Evolutionary conservation across 2,329 filamentous ascomycete genomes (phyloP).

Genomic region (Ophiostoma australiae): DNA sequence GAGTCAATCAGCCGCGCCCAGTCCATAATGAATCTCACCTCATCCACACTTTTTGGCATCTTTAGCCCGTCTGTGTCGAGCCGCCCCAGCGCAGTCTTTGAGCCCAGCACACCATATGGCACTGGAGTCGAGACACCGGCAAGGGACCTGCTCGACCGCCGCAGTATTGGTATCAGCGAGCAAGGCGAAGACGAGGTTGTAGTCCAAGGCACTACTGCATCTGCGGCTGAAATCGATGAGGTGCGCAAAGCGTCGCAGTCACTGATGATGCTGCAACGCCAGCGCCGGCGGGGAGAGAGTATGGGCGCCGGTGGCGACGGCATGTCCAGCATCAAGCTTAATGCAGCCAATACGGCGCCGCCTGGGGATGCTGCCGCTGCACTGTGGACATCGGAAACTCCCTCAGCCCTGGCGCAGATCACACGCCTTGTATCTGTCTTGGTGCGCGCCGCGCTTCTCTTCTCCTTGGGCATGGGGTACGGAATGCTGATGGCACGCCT

Average conservation of each 20-base stretch:
- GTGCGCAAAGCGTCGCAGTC: constrained; percentile 26
- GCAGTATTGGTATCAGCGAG: background rate
- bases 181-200: background rate
- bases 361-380: constrained; percentile 25
- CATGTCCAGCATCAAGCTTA: constrained; percentile 7
- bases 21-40: constrained; percentile 80
- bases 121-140: constrained; percentile 68
- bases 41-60: constrained; percentile 86
- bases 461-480: constrained; percentile 75
- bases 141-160: constrained; percentile 11
- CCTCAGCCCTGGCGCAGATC: constrained; percentile 31
- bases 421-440: constrained; percentile 46
- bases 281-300: constrained; percentile 15
- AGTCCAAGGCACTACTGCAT: background rate
- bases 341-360: constrained; percentile 17
- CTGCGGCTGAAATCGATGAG: constrained; percentile 23
- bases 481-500: constrained; percentile 76
- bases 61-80: constrained; percentile 58
- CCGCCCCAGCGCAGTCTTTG: constrained; percentile 31
- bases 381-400: constrained; percentile 34
- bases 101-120: constrained; percentile 68
- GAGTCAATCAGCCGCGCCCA: constrained; percentile 60
- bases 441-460: constrained; percentile 61
- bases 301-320: constrained; percentile 8
- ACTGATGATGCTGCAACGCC: constrained; percentile 26